Base-by-base conservation (phyloP, 2,329 filamentous ascomycete species). In the Mycocentrospora acerina region DNA sequence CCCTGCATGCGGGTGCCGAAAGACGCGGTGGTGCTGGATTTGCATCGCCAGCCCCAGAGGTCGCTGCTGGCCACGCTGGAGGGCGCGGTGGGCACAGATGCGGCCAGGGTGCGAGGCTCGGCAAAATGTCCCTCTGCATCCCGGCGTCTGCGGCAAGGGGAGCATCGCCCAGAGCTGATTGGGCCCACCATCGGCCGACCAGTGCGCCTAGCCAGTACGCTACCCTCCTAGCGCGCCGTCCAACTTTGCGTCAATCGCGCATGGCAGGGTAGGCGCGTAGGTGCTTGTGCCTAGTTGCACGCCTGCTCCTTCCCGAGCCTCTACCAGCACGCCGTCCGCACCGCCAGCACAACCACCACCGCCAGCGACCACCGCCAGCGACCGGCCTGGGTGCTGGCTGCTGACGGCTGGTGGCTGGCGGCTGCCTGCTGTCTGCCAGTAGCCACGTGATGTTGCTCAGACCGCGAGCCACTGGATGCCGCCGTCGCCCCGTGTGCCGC, bases 1-100 rank as follows among this genome's bases (percentile, higher is more conserved):
- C 51, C 53, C 59, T 58, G 56, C 56, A 50, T 56, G 40, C 42
- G 49, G 47, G 48, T 48, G 52, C 43, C 40, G 27, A 35, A 35
- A 47, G 51, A 56, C 58, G 51, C 60, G 59, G 62, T 64, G 59
- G 51, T 24, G 54, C 54, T 49, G 43, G 59, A 63, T 44, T 43
- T 46, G 49, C 52, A 51, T 61, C 48, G 61, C 48, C 46, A 58
- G 57, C 54, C 51, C 53, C 55, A 62, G 43, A 55, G 48, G 31
- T 35, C 38, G 40, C 46, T 37, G 37, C 35, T 41, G 47, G 48
- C 44, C 42, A 49, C 53, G 44, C 39, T 42, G 58, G 57, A 53
- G 57, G 59, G 55, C 43, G 37, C 39, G 36, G 29, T 26, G 42
- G 31, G 40, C 42, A 24, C 38, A 37, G 31, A 40, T 41, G 35